phyloP scores from a whole-genome alignment of 108 stramenopile genomes.

The Nannochloropsis salina region DNA sequence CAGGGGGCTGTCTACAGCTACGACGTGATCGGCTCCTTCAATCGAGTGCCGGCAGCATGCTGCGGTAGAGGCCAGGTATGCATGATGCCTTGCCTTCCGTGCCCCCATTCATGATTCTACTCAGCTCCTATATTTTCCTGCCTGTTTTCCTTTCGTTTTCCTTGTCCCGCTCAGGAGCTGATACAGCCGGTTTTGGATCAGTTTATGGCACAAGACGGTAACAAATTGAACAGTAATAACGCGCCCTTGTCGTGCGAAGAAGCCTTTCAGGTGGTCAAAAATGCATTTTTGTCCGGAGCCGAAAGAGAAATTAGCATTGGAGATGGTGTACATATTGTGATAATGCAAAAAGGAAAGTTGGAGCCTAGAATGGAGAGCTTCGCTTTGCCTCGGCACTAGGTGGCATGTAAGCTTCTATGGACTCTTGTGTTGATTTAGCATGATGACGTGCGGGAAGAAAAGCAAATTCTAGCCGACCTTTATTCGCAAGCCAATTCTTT shows the following conservation, averaged over 20 bases:
- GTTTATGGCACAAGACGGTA: neutral
- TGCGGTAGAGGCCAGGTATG: constrained; percentile 6
- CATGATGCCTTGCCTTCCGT: neutral
- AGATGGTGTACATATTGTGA: constrained; percentile 44
- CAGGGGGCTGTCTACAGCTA: constrained; percentile 51
- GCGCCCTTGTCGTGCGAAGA: constrained; percentile 37
- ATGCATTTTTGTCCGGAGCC: constrained; percentile 41
- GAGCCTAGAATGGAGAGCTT: constrained; percentile 5
- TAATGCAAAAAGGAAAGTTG: constrained; percentile 21
- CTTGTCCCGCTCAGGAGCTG: neutral
- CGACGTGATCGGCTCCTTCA: constrained; percentile 51
- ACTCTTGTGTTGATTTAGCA: too few species aligned
- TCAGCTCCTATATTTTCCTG: neutral
- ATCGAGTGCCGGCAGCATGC: constrained; percentile 27
- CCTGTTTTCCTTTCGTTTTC: neutral
- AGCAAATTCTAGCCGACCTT: too few species aligned
- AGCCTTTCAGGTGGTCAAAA: constrained; percentile 38
- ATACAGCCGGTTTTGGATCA: constrained; percentile 41
- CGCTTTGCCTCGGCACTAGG: neutral
- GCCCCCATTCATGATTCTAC: neutral
- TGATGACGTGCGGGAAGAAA: too few species aligned
- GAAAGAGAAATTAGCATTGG: constrained; percentile 48
- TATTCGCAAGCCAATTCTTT: too few species aligned
- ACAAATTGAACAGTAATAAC: neutral
- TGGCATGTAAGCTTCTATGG: too few species aligned